Evolutionary conservation across 2,329 filamentous ascomycete species (phyloP).

Genomic region (Nigrospora sphaerica): DNA sequence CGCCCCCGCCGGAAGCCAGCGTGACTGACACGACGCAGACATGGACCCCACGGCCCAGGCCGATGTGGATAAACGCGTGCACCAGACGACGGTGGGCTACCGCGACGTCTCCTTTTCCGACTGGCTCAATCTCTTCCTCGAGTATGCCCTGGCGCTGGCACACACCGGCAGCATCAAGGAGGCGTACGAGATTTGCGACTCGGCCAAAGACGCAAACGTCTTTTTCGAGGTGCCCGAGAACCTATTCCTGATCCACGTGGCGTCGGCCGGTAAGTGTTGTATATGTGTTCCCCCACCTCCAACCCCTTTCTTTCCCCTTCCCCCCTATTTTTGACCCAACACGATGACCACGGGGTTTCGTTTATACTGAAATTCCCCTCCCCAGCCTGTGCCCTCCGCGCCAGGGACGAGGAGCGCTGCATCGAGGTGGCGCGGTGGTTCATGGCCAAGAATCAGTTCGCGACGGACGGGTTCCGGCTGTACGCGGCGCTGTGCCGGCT

Average conservation of each 20-base stretch:
- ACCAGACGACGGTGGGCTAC: constrained; percentile 27
- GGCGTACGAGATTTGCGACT: constrained; percentile 73
- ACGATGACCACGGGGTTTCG: neutral
- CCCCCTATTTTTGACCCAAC: neutral
- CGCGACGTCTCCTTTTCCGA: constrained; percentile 73
- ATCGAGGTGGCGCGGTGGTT: constrained; percentile 71
- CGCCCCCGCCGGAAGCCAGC: no score
- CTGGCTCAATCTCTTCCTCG: constrained; percentile 87
- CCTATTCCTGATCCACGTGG: constrained; percentile 66
- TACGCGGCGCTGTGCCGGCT: constrained; percentile 73
- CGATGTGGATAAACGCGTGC: constrained; percentile 18
- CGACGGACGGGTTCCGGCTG: constrained; percentile 76
- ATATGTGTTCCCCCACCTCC: neutral
- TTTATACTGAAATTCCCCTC: constrained; percentile 2
- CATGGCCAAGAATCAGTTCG: constrained; percentile 73
- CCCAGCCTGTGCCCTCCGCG: constrained; percentile 70
- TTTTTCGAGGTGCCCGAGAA: constrained; percentile 66
- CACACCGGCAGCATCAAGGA: constrained; percentile 59
- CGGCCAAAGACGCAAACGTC: constrained; percentile 72
- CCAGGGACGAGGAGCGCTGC: constrained; percentile 72
- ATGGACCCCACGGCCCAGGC: constrained; percentile 22
- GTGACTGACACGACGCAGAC: constrained; percentile 10
- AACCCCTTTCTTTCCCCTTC: neutral
- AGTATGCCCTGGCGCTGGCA: constrained; percentile 75
- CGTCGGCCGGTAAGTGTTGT: constrained; percentile 58